These are phyloP conservation scores for Dendrocalamus latiflorus DNA, from an alignment of 202 grass and related monocot genomes.

Conservation along the genomic window DNA sequence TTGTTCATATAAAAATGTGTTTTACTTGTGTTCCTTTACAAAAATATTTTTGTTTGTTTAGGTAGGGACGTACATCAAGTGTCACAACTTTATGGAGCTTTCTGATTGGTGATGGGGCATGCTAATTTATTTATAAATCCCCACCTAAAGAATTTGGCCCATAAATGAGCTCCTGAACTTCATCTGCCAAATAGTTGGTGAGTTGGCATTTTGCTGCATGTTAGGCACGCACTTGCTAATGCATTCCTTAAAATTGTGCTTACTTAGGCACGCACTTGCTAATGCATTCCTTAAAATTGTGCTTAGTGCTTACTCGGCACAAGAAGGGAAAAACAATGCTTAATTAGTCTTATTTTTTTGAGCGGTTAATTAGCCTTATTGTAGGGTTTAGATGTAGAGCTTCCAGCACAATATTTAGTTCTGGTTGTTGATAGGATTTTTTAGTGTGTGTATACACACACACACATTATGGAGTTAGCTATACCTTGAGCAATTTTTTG, in stretches of 20 bases:
- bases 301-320: not conserved
- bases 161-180: not conserved
- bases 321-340: not conserved
- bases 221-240: not conserved
- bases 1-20: not conserved
- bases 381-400: not conserved
- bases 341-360: not conserved
- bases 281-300: not conserved
- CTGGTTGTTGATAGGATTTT: not conserved
- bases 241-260: not conserved
- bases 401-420: not conserved
- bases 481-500: not conserved
- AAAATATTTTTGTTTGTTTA: not conserved
- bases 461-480: not conserved
- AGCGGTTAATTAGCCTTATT: not conserved
- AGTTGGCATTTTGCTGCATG: slow-evolving; percentile 26
- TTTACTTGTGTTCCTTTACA: not conserved
- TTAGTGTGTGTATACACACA: not conserved
- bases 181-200: slow-evolving; percentile 18
- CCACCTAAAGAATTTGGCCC: slow-evolving; percentile 14
- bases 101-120: no score
- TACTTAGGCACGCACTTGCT: no score
- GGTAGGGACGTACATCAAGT: no score
- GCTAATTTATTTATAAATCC: slow-evolving; percentile 1
- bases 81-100: no score